Evolutionary conservation across 192 early-diverging fungal genomes (phyloP).

Genomic region (Umbelopsis isabellina): DNA sequence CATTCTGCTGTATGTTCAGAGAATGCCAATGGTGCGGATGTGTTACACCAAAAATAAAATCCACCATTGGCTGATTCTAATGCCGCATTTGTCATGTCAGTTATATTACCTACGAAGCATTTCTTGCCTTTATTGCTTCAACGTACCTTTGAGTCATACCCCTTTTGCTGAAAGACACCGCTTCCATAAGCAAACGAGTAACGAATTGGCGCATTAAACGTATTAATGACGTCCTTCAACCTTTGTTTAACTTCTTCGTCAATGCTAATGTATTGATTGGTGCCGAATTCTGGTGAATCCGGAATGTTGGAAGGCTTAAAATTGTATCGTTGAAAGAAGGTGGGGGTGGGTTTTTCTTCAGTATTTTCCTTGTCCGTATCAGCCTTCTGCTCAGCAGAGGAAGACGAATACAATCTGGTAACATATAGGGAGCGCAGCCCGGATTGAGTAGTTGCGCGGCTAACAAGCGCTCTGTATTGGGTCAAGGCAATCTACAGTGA

Average conservation of each 20-base stretch:
- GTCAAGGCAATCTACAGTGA: not conserved
- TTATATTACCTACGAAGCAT: not conserved
- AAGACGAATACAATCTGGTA: not conserved
- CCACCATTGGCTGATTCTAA: constrained; percentile 82
- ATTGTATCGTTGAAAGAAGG: constrained; percentile 11
- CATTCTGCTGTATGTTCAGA: constrained; percentile 91
- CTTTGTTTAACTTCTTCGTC: constrained; percentile 53
- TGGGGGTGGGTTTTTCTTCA: not conserved
- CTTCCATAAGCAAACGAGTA: constrained; percentile 96
- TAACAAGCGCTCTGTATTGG: not conserved
- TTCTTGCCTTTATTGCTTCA: too few species aligned
- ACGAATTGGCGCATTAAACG: constrained; percentile 61
- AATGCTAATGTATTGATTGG: constrained; percentile 62
- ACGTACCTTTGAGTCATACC: constrained; percentile 67
- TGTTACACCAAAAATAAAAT: constrained; percentile 94
- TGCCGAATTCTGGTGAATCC: constrained; percentile 57
- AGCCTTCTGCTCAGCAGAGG: constrained; percentile 1
- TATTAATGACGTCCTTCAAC: constrained; percentile 50
- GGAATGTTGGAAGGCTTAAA: constrained; percentile 44
- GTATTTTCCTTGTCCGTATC: not conserved
- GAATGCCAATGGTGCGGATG: constrained; percentile 98
- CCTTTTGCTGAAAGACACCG: constrained; percentile 89
- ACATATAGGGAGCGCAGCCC: not conserved
- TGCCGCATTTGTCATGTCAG: constrained; percentile 18
- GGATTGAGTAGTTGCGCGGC: not conserved